Evolutionary conservation across 2,329 filamentous ascomycete genomes (phyloP).

Genomic region (Whalleya microplaca): DNA sequence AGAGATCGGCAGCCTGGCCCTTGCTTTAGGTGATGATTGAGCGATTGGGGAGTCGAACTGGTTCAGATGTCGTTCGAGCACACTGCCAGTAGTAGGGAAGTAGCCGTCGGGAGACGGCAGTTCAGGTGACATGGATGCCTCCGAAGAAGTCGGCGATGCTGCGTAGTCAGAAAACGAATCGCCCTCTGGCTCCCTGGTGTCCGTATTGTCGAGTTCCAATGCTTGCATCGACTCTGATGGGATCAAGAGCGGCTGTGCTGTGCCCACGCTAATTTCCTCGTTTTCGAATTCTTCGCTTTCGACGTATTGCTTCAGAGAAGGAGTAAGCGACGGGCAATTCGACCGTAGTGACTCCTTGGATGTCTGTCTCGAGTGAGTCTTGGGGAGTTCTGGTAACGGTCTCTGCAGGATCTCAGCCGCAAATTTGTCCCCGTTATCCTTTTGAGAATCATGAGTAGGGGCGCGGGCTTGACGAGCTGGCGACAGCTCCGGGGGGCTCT

Average conservation of each 20-base stretch:
- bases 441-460: background rate
- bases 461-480: background rate
- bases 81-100: slow-evolving; percentile 36
- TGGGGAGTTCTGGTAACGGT: slow-evolving; percentile 36
- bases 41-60: slow-evolving; percentile 31
- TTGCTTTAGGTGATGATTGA: slow-evolving; percentile 18
- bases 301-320: slow-evolving; percentile 37
- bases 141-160: slow-evolving; percentile 31
- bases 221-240: slow-evolving; percentile 34
- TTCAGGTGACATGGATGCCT: slow-evolving; percentile 26
- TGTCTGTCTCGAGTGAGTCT: slow-evolving; percentile 23
- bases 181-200: slow-evolving; percentile 20
- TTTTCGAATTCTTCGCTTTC: slow-evolving; percentile 39
- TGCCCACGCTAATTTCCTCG: slow-evolving; percentile 35
- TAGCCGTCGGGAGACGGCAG: slow-evolving; percentile 35
- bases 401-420: slow-evolving; percentile 25
- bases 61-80: slow-evolving; percentile 35
- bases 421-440: background rate
- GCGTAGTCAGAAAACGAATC: slow-evolving; percentile 36
- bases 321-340: slow-evolving; percentile 38
- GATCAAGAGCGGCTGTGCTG: slow-evolving; percentile 34
- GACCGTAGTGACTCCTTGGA: slow-evolving; percentile 36
- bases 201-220: slow-evolving; percentile 24
- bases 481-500: slow-evolving; percentile 20
- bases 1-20: slow-evolving; percentile 11